Evolutionary conservation across 2,329 filamentous ascomycete species (phyloP).

Genomic region (Botrytis porri): DNA sequence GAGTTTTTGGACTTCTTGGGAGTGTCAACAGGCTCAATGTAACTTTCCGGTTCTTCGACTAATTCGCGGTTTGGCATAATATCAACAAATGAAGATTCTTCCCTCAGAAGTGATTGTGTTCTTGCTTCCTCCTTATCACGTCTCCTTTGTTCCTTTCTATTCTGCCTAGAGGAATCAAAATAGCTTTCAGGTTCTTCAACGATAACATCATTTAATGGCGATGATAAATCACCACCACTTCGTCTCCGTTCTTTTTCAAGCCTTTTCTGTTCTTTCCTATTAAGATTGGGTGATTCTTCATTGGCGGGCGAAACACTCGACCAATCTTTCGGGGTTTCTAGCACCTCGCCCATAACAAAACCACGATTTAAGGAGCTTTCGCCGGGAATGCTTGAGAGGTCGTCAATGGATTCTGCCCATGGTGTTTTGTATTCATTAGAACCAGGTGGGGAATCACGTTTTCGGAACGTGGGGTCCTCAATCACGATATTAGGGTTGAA

Average conservation of each 20-base stretch:
- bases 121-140: slow-evolving; percentile 44
- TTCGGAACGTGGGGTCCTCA: slow-evolving; percentile 60
- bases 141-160: slow-evolving; percentile 51
- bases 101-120: slow-evolving; percentile 36
- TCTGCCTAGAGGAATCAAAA: slow-evolving; percentile 39
- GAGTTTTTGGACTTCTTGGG: slow-evolving; percentile 36
- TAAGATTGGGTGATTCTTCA: slow-evolving; percentile 36
- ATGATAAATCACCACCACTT: slow-evolving; percentile 27
- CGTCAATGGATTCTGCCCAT: slow-evolving; percentile 48
- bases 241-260: slow-evolving; percentile 43
- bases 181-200: slow-evolving; percentile 33
- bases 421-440: slow-evolving; percentile 50
- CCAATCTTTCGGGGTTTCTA: slow-evolving; percentile 43
- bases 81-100: slow-evolving; percentile 29
- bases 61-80: slow-evolving; percentile 25
- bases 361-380: slow-evolving; percentile 36
- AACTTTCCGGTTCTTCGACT: slow-evolving; percentile 36
- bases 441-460: slow-evolving; percentile 61
- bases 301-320: slow-evolving; percentile 38
- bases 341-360: slow-evolving; percentile 48
- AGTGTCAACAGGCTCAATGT: slow-evolving; percentile 33
- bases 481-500: slow-evolving; percentile 71
- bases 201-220: slow-evolving; percentile 22
- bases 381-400: slow-evolving; percentile 38
- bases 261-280: slow-evolving; percentile 45